Evolutionary conservation across 805 yeast species (phyloP).

Genomic region (Candida schatavii): DNA sequence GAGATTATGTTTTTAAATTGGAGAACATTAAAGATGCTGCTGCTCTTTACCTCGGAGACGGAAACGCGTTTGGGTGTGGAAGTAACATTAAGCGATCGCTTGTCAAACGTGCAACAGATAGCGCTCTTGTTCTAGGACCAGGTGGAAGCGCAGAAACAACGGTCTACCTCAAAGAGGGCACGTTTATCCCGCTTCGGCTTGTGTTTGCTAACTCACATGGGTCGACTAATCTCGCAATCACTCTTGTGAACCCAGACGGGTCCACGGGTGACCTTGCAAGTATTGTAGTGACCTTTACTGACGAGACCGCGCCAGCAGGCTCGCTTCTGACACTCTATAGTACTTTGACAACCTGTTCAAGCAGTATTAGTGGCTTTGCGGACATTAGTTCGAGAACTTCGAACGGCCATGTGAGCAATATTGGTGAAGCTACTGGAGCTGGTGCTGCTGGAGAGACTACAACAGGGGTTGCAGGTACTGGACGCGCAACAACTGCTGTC

Average conservation of each 20-base stretch:
- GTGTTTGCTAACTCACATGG: not conserved
- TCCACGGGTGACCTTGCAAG: not conserved
- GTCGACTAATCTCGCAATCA: not conserved
- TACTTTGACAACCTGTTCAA: too few species aligned
- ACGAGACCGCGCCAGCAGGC: too few species aligned
- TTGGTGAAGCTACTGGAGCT: too few species aligned
- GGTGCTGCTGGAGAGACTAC: too few species aligned
- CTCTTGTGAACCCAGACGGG: not conserved
- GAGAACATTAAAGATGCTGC: not conserved
- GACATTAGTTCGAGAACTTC: too few species aligned
- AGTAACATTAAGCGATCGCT: not conserved
- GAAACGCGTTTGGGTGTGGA: not conserved
- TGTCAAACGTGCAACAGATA: not conserved
- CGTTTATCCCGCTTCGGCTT: not conserved
- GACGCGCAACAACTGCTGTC: too few species aligned
- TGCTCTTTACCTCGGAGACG: not conserved
- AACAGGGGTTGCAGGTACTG: too few species aligned
- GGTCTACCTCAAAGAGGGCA: not conserved
- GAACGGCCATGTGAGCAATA: too few species aligned
- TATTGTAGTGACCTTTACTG: not conserved
- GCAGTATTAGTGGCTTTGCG: too few species aligned
- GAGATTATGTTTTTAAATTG: not conserved
- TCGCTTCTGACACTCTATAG: too few species aligned
- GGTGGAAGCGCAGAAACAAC: not conserved
- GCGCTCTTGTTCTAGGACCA: not conserved